Conservation (phyloP, 2,329 filamentous ascomycete genomes). For the Talaromyces albobiverticillius region DNA sequence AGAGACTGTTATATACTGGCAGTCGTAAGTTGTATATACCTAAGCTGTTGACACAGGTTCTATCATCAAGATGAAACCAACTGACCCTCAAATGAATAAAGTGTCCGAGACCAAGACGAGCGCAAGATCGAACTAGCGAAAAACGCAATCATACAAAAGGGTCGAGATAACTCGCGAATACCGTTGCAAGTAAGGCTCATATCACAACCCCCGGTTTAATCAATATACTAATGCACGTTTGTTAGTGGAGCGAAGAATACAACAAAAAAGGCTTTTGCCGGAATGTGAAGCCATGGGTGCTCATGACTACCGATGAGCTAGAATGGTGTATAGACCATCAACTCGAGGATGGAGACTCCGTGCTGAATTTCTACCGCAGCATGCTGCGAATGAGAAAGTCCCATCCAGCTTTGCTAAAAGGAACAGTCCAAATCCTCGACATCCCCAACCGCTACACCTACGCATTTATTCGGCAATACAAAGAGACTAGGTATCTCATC, state of each 20-base stretch:
- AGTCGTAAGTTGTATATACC: too few relatives aligned
- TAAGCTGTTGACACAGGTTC: too few relatives aligned
- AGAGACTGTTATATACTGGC: too few relatives aligned
- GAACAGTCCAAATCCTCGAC: constrained; percentile 16
- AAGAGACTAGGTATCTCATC: constrained; percentile 16
- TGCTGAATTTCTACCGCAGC: constrained; percentile 57
- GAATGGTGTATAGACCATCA: constrained; percentile 55
- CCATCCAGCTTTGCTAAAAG: constrained; percentile 27
- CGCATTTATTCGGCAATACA: constrained; percentile 15
- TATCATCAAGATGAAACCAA: too few relatives aligned
- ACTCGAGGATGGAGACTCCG: constrained; percentile 32
- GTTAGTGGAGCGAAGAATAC: constrained; percentile 18
- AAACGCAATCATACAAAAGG: constrained; percentile 27
- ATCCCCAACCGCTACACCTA: constrained; percentile 9
- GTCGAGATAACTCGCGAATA: constrained; percentile 29
- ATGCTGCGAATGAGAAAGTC: constrained; percentile 56
- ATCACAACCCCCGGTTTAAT: neutral
- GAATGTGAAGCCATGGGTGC: constrained; percentile 59
- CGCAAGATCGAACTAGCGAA: constrained; percentile 23
- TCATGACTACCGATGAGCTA: constrained; percentile 56
- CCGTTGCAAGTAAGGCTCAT: constrained; percentile 21
- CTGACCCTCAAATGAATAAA: too few relatives aligned
- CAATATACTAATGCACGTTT: too few relatives aligned
- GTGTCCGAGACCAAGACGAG: too few relatives aligned
- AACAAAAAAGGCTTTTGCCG: constrained; percentile 19